Percentiles rank a stretch among this genome's conserved stretches.
phyloP scores from a whole-genome alignment of 208 protist genomes.

The Naegleria gruberi region DNA sequence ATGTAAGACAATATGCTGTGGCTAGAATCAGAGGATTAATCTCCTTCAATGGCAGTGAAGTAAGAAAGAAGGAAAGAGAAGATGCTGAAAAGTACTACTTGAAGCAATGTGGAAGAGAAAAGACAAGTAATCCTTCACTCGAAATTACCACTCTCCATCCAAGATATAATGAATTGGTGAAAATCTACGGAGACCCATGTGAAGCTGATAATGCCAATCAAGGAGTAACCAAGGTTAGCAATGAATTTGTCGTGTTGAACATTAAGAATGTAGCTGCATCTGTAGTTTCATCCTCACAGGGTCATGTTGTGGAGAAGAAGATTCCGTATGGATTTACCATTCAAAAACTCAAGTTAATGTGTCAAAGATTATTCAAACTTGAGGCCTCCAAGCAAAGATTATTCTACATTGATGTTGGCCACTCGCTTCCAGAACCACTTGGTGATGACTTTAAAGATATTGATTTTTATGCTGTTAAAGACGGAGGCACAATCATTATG shows the following conservation, averaged over 20 bases:
- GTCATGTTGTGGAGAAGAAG: not conserved
- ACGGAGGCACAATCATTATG: not conserved
- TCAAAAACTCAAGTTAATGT: not conserved
- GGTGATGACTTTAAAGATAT: not conserved
- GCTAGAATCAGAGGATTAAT: not conserved
- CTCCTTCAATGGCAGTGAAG: not conserved
- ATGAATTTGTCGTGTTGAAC: not conserved
- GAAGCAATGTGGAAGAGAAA: not conserved
- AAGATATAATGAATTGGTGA: not conserved
- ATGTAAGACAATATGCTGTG: not conserved
- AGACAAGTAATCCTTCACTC: not conserved
- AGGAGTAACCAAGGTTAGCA: not conserved
- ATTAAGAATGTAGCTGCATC: not conserved
- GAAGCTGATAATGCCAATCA: not conserved
- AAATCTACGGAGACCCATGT: not conserved
- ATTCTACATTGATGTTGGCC: not conserved
- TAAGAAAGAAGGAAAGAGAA: constrained; percentile 3
- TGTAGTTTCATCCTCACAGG: not conserved
- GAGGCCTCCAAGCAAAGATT: not conserved
- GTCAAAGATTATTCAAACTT: not conserved
- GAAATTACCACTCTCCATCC: not conserved
- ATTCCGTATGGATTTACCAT: not conserved
- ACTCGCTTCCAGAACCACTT: not conserved
- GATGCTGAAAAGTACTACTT: constrained; percentile 11
- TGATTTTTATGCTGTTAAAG: not conserved